A percentile compares a stretch with the other conserved stretches of the same genome.
phyloP scores from a whole-genome alignment of 371 early-diverging fungal species.

The Mucor saturninus region DNA sequence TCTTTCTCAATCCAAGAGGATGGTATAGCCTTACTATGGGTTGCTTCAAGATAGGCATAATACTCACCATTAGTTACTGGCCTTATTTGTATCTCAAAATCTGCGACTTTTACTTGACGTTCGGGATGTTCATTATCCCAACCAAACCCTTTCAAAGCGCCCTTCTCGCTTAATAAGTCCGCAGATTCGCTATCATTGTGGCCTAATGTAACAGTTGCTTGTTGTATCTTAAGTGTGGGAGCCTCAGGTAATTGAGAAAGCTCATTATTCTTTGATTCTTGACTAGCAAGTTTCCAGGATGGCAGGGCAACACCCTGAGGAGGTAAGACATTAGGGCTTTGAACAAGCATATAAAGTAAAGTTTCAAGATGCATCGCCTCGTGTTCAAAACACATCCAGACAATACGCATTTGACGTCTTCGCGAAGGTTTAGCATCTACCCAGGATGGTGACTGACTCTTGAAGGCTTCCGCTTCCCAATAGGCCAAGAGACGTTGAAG shows the following conservation, averaged over 20 bases:
- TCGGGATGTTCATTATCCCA: conserved; percentile 91
- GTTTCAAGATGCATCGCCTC: conserved; percentile 93
- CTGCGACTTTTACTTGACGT: conserved; percentile 38
- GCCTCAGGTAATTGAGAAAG: conserved; percentile 19
- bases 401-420: conserved; percentile 60
- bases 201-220: conserved; percentile 54
- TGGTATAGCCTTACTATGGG: conserved; percentile 29
- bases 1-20: conserved; percentile 56
- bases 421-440: conserved; percentile 32
- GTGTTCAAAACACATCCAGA: conserved; percentile 91
- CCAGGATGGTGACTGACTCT: conserved; percentile 19
- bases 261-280: neutral
- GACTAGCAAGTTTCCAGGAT: conserved; percentile 25
- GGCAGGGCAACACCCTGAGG: conserved; percentile 39
- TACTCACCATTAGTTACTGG: conserved; percentile 87
- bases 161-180: conserved; percentile 25
- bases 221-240: conserved; percentile 19
- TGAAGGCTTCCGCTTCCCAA: conserved; percentile 40
- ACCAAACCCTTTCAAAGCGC: conserved; percentile 57
- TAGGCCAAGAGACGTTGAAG: conserved; percentile 52
- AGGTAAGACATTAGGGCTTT: conserved; percentile 53
- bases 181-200: conserved; percentile 61
- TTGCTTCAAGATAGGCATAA: conserved; percentile 53
- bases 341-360: conserved; percentile 86
- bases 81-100: conserved; percentile 73